Evolutionary conservation across 2,329 filamentous ascomycete genomes (phyloP).

Genomic region (Talaromyces sp.): DNA sequence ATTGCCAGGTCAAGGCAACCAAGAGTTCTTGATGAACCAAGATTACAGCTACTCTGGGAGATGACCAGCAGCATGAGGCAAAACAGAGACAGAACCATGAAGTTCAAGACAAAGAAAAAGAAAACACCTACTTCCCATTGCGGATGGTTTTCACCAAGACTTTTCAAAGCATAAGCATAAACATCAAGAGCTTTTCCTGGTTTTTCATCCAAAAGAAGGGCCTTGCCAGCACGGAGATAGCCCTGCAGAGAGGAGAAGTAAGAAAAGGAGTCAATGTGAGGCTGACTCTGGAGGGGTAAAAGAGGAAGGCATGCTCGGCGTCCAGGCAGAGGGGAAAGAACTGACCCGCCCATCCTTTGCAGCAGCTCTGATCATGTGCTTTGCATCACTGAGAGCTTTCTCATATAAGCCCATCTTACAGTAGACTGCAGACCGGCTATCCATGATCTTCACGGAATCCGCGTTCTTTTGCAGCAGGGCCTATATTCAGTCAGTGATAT

Average conservation of each 20-base stretch:
- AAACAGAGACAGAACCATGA: not conserved
- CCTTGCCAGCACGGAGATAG: conserved; percentile 52
- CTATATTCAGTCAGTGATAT: conserved; percentile 20
- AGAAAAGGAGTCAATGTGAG: not conserved
- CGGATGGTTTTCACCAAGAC: conserved; percentile 40
- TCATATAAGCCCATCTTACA: conserved; percentile 49
- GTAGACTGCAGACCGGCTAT: conserved; percentile 53
- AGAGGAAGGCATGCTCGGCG: not conserved
- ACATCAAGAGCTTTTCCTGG: conserved; percentile 50
- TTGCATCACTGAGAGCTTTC: conserved; percentile 53
- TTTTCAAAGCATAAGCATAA: conserved; percentile 55
- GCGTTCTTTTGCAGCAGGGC: conserved; percentile 33
- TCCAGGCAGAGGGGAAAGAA: not conserved
- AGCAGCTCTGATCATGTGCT: conserved; percentile 50
- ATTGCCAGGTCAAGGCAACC: too few relatives aligned
- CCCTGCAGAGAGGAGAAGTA: conserved; percentile 31
- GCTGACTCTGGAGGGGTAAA: not conserved
- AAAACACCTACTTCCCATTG: conserved; percentile 21
- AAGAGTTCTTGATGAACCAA: not conserved
- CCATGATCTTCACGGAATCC: conserved; percentile 41
- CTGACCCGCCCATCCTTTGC: conserved; percentile 47
- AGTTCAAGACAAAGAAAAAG: not conserved
- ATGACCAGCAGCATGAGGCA: not conserved
- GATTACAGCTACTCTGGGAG: not conserved
- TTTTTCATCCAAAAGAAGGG: conserved; percentile 45